These are phyloP conservation scores for Chlorella sorokiniana DNA, from an alignment of 139 green algal species.

Conservation along the genomic window DNA sequence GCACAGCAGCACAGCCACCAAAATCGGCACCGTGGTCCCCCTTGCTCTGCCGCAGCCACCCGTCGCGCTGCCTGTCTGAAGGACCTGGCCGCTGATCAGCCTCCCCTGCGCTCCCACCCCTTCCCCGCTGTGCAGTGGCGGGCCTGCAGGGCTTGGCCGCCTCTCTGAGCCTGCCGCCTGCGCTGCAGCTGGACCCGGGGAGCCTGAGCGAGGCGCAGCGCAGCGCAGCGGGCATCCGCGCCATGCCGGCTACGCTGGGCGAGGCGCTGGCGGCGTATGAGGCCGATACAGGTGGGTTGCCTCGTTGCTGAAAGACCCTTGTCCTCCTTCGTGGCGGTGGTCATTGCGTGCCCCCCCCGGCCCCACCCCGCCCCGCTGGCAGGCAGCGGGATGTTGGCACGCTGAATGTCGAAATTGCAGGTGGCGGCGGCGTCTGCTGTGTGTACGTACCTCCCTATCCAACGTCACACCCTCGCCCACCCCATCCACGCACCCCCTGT, in stretches of 20 bases:
- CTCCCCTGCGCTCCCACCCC: too few species aligned
- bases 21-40: too few species aligned
- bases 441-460: background rate
- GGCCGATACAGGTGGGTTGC: slow-evolving; percentile 10
- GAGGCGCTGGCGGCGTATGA: slow-evolving; percentile 25
- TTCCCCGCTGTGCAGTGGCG: slow-evolving; percentile 35
- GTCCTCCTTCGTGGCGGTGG: background rate
- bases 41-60: too few species aligned
- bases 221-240: background rate
- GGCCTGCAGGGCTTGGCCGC: slow-evolving; percentile 55
- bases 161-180: slow-evolving; percentile 26
- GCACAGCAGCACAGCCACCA: too few species aligned
- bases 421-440: too few species aligned
- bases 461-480: background rate
- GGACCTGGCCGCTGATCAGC: background rate
- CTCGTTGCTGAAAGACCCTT: background rate
- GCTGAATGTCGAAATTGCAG: too few species aligned
- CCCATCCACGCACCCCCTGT: background rate
- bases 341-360: too few species aligned
- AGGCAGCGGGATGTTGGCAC: too few species aligned
- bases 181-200: slow-evolving; percentile 37
- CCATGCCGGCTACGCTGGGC: slow-evolving; percentile 14
- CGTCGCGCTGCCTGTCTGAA: background rate
- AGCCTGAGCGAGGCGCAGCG: background rate
- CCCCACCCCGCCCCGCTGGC: too few species aligned